Evolutionary conservation across 768 basidiomycete species (phyloP), one percentile per base, ranked within the genome.

Genomic region (Serpula lacrymans): DNA sequence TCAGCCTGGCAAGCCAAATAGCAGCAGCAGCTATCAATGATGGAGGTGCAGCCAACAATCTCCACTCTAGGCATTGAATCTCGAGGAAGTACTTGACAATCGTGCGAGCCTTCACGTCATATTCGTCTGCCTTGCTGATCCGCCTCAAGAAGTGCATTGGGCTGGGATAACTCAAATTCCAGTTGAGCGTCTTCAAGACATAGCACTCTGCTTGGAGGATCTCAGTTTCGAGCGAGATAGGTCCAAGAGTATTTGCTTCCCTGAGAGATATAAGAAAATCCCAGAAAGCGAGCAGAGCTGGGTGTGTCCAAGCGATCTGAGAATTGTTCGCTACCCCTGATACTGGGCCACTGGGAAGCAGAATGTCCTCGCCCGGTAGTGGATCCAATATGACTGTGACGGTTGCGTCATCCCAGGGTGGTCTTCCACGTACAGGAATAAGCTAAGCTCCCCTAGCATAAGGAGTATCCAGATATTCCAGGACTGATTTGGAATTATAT

Each of bases 41-140:
- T 3, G 94, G 88, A 7, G 83, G 75, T 5, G 78, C 76, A 2
- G 71, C 70, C 32, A 97, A 67, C 46, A 97, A 67, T n/a, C 77
- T 69, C 70, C 83, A 80, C 49, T 97, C 92, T 14, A 96, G 69
- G 37, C 80, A 77, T 10, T 80, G 77, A 35, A 96, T 87, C 67
- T 96, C 94, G 39, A 94, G 68, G 37, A 96, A 72, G 63, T 91
- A 97, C 61, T 97, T 96, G 25, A 82, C 90, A 14, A 96, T 73
- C 3, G 92, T 93, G 42, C 93, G 69, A 12, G 83, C 83, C 50
- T 89, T 79, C 22, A 87, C 75, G 51, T 94, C 87, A 62, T 91
- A 95, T 41, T 84, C 81, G 52, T 97, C 94, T 3, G 92, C 94
- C 66, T 96, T 97, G 68, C 88, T 91, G 41, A 89, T 82, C 24